These are phyloP conservation scores for Mucor irregularis DNA, from an alignment of 371 early-diverging fungal species.

Conservation along the genomic window DNA sequence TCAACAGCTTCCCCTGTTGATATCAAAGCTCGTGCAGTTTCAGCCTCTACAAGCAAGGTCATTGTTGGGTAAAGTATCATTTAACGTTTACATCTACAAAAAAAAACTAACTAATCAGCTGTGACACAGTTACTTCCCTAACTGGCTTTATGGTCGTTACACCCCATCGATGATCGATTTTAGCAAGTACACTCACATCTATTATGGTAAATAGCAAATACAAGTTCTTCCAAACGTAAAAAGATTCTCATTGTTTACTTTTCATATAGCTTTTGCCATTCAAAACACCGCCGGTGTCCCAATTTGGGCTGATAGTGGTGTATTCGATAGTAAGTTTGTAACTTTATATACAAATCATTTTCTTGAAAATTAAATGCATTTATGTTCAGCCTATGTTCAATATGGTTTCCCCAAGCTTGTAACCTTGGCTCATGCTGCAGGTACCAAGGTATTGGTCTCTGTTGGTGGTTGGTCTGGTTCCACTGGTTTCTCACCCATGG, in stretches of 20 bases:
- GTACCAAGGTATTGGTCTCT: constrained; percentile 55
- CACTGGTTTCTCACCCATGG: constrained; percentile 45
- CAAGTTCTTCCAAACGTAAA: background rate
- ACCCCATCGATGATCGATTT: constrained; percentile 42
- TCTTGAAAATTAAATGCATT: background rate
- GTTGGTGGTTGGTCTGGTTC: constrained; percentile 77
- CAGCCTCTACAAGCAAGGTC: constrained; percentile 16
- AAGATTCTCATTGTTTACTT: background rate
- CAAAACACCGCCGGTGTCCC: constrained; percentile 33
- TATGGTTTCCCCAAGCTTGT: constrained; percentile 33
- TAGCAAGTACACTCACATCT: constrained; percentile 60
- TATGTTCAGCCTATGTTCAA: constrained; percentile 9
- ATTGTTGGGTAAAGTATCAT: constrained; percentile 18
- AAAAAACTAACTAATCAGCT: background rate
- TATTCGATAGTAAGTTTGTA: constrained; percentile 23
- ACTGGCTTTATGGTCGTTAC: constrained; percentile 33
- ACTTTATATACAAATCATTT: background rate
- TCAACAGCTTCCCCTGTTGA: constrained; percentile 12
- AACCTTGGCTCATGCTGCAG: constrained; percentile 47
- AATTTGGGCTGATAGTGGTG: constrained; percentile 28
- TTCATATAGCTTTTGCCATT: constrained; percentile 39
- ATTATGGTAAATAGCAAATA: constrained; percentile 27
- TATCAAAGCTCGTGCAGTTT: constrained; percentile 12
- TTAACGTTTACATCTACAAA: too few species aligned
- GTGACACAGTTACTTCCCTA: constrained; percentile 35